These are phyloP conservation scores for Leucoagaricus sp. DNA, from an alignment of 1,284 basidiomycete genomes.

Conservation along the genomic window DNA sequence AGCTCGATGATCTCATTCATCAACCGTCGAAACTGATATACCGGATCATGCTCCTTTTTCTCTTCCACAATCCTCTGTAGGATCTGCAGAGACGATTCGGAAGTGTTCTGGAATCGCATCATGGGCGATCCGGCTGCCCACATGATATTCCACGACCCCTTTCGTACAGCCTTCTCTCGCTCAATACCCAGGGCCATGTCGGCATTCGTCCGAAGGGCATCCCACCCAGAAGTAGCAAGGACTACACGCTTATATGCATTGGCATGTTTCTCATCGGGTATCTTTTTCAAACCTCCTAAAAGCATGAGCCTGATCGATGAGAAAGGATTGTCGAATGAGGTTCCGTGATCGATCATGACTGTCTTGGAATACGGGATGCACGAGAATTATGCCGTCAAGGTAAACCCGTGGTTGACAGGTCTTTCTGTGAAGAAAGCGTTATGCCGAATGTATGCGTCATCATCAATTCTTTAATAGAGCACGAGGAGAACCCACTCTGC, in stretches of 20 bases:
- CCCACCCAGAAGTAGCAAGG: constrained; percentile 8
- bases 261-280: not conserved
- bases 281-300: not conserved
- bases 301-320: constrained; percentile 1
- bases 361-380: not conserved
- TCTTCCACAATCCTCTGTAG: not conserved
- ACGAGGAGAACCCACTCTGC: not conserved
- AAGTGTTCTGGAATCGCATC: not conserved
- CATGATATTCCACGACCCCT: constrained; percentile 3
- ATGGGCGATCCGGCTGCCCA: not conserved
- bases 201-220: not conserved
- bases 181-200: not conserved
- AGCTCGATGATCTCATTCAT: not conserved
- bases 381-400: constrained; percentile 7
- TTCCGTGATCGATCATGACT: not conserved
- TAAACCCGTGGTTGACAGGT: not conserved
- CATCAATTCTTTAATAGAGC: too few species aligned
- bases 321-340: not conserved
- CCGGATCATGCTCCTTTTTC: not conserved
- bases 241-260: not conserved
- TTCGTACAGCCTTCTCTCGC: not conserved
- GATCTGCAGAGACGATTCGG: not conserved
- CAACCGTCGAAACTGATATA: constrained; percentile 1
- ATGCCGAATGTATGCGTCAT: too few species aligned
- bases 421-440: not conserved